Evolutionary conservation across 2,329 filamentous ascomycete genomes (phyloP), one percentile per base, ranked within the genome.

Genomic region (Alternaria sp.): DNA sequence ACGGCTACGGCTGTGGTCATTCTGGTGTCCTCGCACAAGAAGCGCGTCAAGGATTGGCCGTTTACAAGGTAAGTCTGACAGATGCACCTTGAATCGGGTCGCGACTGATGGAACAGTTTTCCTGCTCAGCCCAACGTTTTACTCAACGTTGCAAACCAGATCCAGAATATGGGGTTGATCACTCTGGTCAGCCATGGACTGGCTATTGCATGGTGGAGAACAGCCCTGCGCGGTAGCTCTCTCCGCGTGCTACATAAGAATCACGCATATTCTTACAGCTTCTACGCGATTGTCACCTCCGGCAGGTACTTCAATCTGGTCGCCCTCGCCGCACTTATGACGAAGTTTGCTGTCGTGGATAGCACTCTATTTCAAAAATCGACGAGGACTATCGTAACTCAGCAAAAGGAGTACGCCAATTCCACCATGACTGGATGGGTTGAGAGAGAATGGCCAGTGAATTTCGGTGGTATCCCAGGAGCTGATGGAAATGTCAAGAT

Each of bases 131-230:
- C 70, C 45, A 73, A 73, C 64, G 71, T 73, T 13, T 47, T 73
- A 15, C 68, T 73, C 57, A 73, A 73, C 54, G 65, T 73, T 17
- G 70, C 70, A 3, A 72, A 73, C 21, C 71, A 73, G 49, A 61
- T 73, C 10, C 67, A 71, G 13, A 73, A 73, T 36, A 55, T 73
- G 3, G 68, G 71, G 3, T 43, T 73, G 5, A 65, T 73, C 23
- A 73, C 70, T 4, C 46, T 72, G 53, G 64, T 73, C 23, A 68
- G 47, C 21, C 71, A 73, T 50, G 71, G 70, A 19, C 53, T 73
- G 17, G 70, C 70, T n/a, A 72, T 73, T 15, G 70, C 70, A 5
- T 73, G 70, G 71, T 73, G 71, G 71, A 58, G 71, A 43, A 73
- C 69, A 46, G 71, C 67, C 30, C 49, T 73, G 36, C 58, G 62